phyloP scores from a whole-genome alignment of 73 alveolate genomes.

The Paramecium tetraurelia region DNA sequence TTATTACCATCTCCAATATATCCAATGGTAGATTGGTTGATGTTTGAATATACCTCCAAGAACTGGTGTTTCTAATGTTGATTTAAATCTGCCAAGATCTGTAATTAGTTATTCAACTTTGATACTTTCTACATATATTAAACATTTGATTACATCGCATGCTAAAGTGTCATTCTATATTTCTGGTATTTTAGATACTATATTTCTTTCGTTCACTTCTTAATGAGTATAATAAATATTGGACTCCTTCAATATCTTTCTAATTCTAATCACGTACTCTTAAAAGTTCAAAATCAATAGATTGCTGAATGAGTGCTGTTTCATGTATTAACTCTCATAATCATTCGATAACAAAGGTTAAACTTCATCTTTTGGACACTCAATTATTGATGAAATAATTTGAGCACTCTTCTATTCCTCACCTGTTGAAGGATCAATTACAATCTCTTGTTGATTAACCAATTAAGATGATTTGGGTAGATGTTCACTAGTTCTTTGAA shows the following conservation, averaged over 20 bases:
- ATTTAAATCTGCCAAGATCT: conserved; percentile 35
- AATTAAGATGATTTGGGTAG: neutral
- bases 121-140: neutral
- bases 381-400: neutral
- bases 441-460: neutral
- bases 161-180: neutral
- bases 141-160: neutral
- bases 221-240: neutral
- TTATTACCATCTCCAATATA: conserved; percentile 46
- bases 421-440: neutral
- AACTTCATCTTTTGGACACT: neutral
- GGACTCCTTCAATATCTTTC: neutral
- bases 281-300: neutral
- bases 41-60: neutral
- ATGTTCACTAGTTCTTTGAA: conserved; percentile 50
- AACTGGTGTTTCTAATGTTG: neutral
- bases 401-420: neutral
- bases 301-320: neutral
- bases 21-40: conserved; percentile 2
- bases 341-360: neutral
- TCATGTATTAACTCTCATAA: neutral
- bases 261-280: conserved; percentile 24
- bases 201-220: conserved; percentile 32
- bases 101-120: neutral
- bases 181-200: neutral